Conservation (phyloP, 108 stramenopile species). For the Fistulifera solaris region DNA sequence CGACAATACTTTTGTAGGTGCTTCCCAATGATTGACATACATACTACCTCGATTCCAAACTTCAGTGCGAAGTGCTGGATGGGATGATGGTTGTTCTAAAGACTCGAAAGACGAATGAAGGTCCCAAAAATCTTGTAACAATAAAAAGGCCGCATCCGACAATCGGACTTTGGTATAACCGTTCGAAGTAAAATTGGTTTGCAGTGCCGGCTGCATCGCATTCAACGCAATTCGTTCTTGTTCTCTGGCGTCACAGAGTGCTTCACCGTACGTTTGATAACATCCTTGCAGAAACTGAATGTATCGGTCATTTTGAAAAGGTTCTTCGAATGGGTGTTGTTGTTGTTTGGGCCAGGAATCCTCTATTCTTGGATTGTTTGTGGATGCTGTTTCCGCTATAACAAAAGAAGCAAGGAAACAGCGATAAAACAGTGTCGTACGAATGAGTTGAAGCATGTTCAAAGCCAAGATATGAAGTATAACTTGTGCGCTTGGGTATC, state of each 20-base stretch:
- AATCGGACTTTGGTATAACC: conserved; percentile 63
- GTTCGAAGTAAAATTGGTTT: conserved; percentile 55
- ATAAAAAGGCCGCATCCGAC: conserved; percentile 21
- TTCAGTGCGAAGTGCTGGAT: conserved; percentile 7
- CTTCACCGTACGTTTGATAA: conserved; percentile 5
- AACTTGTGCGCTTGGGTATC: no score
- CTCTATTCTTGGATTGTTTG: conserved; percentile 30
- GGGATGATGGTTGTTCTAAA: conserved; percentile 4
- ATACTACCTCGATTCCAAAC: conserved; percentile 70
- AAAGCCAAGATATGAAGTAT: not conserved
- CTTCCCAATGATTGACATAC: conserved; percentile 77
- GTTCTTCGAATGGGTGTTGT: not conserved
- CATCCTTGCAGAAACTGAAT: conserved; percentile 12
- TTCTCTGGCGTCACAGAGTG: conserved; percentile 32
- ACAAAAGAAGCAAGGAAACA: not conserved
- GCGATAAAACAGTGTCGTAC: not conserved
- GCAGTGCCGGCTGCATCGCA: conserved; percentile 40
- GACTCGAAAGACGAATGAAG: conserved; percentile 8
- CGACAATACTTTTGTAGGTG: conserved; percentile 43
- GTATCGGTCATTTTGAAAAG: conserved; percentile 1
- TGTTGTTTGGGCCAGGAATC: conserved; percentile 51
- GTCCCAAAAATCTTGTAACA: conserved; percentile 41
- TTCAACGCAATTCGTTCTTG: conserved; percentile 58
- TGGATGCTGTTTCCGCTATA: not conserved
- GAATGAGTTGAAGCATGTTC: not conserved